A percentile compares a stretch with the other conserved stretches of the same genome.
phyloP scores from a whole-genome alignment of 441 rosid species.

The Adansonia gregorii region DNA sequence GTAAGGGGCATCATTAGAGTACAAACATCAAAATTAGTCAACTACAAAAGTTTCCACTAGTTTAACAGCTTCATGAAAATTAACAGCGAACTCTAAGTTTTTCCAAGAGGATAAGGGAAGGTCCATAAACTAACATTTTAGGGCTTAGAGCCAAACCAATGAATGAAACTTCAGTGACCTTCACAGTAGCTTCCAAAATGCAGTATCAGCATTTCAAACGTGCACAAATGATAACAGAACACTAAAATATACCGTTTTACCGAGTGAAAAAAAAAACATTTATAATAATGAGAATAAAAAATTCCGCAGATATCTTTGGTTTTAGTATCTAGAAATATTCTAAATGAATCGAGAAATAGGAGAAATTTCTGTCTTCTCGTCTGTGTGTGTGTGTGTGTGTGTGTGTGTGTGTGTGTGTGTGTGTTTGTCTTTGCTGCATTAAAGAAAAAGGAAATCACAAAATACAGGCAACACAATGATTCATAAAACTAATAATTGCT shows the following conservation, averaged over 20 bases:
- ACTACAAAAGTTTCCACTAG: not conserved
- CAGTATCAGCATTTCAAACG: not conserved
- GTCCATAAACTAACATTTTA: not conserved
- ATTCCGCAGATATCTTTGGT: not conserved
- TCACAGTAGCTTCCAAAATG: not conserved
- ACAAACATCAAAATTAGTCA: not conserved
- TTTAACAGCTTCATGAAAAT: not conserved
- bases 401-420: not conserved
- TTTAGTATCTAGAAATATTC: not conserved
- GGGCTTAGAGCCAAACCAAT: not conserved
- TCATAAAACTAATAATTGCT: not conserved
- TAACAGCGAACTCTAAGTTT: not conserved
- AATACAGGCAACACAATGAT: not conserved
- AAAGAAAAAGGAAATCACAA: not conserved
- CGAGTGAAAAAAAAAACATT: not conserved
- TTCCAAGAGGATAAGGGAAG: not conserved
- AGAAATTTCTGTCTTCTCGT: not conserved
- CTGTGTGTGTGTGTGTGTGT: no score
- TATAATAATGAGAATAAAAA: not conserved
- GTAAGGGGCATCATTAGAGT: not conserved
- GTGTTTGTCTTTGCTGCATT: not conserved
- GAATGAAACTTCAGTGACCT: slow-evolving; percentile 4
- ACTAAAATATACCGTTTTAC: not conserved
- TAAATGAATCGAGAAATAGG: not conserved
- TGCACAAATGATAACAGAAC: not conserved